phyloP scores from a whole-genome alignment of 164 flowering plant genomes.

The Saururus chinensis region DNA sequence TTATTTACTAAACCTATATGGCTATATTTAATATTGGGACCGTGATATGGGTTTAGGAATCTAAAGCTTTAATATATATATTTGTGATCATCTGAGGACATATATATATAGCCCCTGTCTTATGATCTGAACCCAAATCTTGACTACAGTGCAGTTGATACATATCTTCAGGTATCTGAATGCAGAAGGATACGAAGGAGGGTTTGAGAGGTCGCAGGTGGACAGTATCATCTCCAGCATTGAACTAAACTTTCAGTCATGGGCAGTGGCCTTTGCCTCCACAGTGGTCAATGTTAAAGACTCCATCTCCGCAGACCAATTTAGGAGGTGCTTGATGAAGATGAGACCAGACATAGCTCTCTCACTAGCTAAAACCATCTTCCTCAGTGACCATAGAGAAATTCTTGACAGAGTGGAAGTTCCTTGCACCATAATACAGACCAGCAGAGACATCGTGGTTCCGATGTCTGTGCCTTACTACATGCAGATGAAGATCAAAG shows the following conservation, averaged over 20 bases:
- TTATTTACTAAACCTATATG: too few relatives aligned
- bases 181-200: constrained; percentile 64
- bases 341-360: constrained; percentile 65
- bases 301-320: constrained; percentile 28
- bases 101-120: not conserved
- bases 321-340: constrained; percentile 23
- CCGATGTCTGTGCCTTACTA: constrained; percentile 50
- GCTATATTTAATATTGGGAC: too few relatives aligned
- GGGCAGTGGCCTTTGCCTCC: constrained; percentile 53
- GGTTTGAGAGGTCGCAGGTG: constrained; percentile 36
- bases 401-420: constrained; percentile 42
- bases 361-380: constrained; percentile 53
- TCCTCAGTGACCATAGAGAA: constrained; percentile 43
- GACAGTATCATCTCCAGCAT: constrained; percentile 46
- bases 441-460: constrained; percentile 44
- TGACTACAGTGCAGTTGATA: not conserved
- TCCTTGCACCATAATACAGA: constrained; percentile 69
- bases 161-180: constrained; percentile 48
- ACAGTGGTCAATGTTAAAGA: constrained; percentile 37
- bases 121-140: not conserved
- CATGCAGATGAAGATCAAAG: constrained; percentile 56
- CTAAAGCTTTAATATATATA: too few relatives aligned
- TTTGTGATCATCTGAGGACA: too few relatives aligned
- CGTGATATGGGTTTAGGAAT: too few relatives aligned
- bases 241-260: constrained; percentile 38